These are phyloP conservation scores for Hanseniaspora nectarophila DNA, from an alignment of 805 yeast genomes.

Conservation along the genomic window DNA sequence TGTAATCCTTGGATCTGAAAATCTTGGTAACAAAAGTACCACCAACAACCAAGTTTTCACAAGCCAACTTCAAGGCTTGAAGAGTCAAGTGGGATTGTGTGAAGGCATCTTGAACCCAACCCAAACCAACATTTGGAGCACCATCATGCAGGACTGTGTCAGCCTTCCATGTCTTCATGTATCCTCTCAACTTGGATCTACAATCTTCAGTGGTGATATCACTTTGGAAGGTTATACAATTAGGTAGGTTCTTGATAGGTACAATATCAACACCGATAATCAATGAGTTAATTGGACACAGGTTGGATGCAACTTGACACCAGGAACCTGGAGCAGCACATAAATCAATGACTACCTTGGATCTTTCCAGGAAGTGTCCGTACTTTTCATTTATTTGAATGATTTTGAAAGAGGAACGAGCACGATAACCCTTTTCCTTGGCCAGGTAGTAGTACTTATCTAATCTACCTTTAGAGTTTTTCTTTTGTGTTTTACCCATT, in stretches of 20 bases:
- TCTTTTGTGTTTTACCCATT: constrained; percentile 90
- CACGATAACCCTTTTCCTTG: constrained; percentile 95
- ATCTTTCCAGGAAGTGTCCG: constrained; percentile 87
- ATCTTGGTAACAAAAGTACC: constrained; percentile 95
- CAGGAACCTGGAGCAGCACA: constrained; percentile 99
- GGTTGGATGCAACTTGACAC: constrained; percentile 96
- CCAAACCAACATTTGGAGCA: constrained; percentile 98
- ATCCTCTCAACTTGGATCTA: constrained; percentile 84
- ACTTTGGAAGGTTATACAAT: constrained; percentile 84
- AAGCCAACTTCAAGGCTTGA: constrained; percentile 88
- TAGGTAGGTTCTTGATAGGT: constrained; percentile 92
- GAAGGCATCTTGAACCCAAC: constrained; percentile 99
- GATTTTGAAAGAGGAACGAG: constrained; percentile 94
- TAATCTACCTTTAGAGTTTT: constrained; percentile 96
- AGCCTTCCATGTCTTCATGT: constrained; percentile 97
- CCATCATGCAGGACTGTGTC: constrained; percentile 98
- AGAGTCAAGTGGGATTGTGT: constrained; percentile 92
- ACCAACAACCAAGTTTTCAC: constrained; percentile 77
- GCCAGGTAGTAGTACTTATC: constrained; percentile 94
- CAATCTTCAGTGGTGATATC: constrained; percentile 98
- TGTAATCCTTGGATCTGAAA: constrained; percentile 97
- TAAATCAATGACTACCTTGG: constrained; percentile 90
- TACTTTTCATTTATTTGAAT: constrained; percentile 91
- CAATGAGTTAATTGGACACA: constrained; percentile 84
- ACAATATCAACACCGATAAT: constrained; percentile 98